A percentile compares a stretch with the other conserved stretches of the same genome.
Evolutionary conservation across 2,329 filamentous ascomycete genomes (phyloP).

Genomic region (Sclerotinia glacialis): DNA sequence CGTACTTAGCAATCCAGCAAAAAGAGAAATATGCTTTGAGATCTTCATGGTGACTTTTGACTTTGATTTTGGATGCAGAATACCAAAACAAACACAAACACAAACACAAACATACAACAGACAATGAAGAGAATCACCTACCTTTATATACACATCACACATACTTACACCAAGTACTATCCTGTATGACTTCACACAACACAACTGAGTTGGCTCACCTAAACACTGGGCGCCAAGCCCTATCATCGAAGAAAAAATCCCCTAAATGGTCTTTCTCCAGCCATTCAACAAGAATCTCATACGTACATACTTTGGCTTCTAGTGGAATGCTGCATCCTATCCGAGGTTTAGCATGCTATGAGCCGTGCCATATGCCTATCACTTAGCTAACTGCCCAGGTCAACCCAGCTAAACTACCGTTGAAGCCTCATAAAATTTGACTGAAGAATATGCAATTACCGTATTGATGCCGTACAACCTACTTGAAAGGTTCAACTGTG

Average conservation of each 20-base stretch:
- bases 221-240: neutral
- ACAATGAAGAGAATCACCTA: neutral
- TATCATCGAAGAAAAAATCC: no score
- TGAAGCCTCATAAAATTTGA: neutral
- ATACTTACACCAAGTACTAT: neutral
- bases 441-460: neutral
- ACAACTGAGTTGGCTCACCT: neutral
- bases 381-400: neutral
- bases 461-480: slow-evolving; percentile 7
- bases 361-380: neutral
- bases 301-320: neutral
- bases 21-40: slow-evolving; percentile 1
- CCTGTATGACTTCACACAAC: neutral
- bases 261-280: neutral
- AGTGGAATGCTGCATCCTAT: neutral
- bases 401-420: neutral
- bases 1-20: neutral
- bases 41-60: slow-evolving; percentile 2
- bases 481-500: neutral
- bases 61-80: neutral
- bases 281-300: neutral
- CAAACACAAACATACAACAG: no score
- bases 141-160: neutral
- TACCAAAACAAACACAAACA: no score
- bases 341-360: slow-evolving; percentile 1